Evolutionary conservation across 495 filamentous ascomycete genomes (phyloP), one percentile per base, ranked within the genome.

Genomic region (Hypoxylon intermedium): DNA sequence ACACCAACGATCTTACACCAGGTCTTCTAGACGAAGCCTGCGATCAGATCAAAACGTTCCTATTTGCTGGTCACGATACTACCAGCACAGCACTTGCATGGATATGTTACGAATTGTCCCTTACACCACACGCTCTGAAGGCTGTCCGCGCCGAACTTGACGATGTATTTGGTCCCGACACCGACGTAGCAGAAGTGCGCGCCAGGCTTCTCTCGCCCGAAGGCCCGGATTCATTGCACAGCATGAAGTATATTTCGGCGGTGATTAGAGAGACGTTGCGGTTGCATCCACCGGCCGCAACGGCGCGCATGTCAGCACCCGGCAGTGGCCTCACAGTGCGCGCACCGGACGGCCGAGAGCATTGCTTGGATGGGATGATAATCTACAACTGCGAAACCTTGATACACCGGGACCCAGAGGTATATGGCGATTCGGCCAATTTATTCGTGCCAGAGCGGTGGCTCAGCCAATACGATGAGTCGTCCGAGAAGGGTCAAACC

Each of bases 361-460:
- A 74, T 60, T 62, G 79, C 15, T 75, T 89, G 0, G 75, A 82
- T 38, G 80, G 78, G 12, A 73, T 83, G 50, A 67, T 79, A 0
- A 72, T 90, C 28, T 83, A 86, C 55, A 63, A 77, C 18, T 65
- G 86, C 36, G 60, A 82, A 0, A 61, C 65, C 16, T 76, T 81
- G 40, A 75, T 87, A 49, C 86, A 89, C 15, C 76, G 76, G 0
- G 87, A 90, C 60, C 77, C 79, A 4, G 60, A 73, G 12, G 82
- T 89, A 0, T 91, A 62, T 33, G 74, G 85, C 0, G 70, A 79
- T 0, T 81, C 84, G 47, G 82, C 79, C 0, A 70, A 83, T 1
- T 78, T 81, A 20, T 89, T 86, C 64, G 72, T 77, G 6, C 86
- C 85, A 0, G 85, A 87, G 67, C 73, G 85, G 3, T 86, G 86